Percentiles rank a stretch among this genome's conserved stretches.
phyloP scores from a whole-genome alignment of 192 early-diverging fungal genomes.

The Podila verticillata region DNA sequence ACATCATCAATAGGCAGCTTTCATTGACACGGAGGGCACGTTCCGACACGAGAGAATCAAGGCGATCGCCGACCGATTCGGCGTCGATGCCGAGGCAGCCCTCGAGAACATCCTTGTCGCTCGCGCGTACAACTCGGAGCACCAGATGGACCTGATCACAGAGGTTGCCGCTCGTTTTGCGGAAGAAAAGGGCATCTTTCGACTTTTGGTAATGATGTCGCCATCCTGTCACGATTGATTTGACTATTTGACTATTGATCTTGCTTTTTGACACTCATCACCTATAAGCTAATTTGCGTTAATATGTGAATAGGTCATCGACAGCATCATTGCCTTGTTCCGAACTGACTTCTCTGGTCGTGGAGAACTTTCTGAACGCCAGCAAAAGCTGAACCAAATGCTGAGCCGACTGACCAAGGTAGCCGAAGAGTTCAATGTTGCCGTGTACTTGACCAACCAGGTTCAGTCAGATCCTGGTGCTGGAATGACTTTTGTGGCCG shows the following conservation, averaged over 20 bases:
- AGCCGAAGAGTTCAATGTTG: slow-evolving; percentile 88
- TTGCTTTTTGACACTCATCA: background rate
- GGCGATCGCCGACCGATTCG: slow-evolving; percentile 78
- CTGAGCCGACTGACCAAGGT: slow-evolving; percentile 76
- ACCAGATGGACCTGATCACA: slow-evolving; percentile 83
- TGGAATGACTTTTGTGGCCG: slow-evolving; percentile 80
- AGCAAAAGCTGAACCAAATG: slow-evolving; percentile 84
- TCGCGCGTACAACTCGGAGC: slow-evolving; percentile 85
- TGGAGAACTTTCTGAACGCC: slow-evolving; percentile 87
- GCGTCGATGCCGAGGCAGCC: slow-evolving; percentile 65
- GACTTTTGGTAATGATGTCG: slow-evolving; percentile 56
- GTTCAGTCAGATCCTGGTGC: slow-evolving; percentile 67
- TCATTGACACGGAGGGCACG: slow-evolving; percentile 74
- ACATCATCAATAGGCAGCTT: slow-evolving; percentile 37
- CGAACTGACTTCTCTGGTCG: slow-evolving; percentile 85
- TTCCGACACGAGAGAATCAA: slow-evolving; percentile 86
- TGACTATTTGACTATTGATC: background rate
- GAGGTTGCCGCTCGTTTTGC: slow-evolving; percentile 78
- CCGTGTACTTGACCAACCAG: slow-evolving; percentile 86
- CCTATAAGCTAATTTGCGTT: background rate
- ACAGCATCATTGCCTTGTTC: slow-evolving; percentile 86
- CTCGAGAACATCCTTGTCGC: slow-evolving; percentile 84
- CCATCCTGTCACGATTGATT: background rate
- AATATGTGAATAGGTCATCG: slow-evolving; percentile 61
- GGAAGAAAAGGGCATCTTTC: slow-evolving; percentile 69